A percentile compares a stretch with the other conserved stretches of the same genome.
Conservation (phyloP, 2,329 filamentous ascomycete genomes). For the Botrytis galanthina region DNA sequence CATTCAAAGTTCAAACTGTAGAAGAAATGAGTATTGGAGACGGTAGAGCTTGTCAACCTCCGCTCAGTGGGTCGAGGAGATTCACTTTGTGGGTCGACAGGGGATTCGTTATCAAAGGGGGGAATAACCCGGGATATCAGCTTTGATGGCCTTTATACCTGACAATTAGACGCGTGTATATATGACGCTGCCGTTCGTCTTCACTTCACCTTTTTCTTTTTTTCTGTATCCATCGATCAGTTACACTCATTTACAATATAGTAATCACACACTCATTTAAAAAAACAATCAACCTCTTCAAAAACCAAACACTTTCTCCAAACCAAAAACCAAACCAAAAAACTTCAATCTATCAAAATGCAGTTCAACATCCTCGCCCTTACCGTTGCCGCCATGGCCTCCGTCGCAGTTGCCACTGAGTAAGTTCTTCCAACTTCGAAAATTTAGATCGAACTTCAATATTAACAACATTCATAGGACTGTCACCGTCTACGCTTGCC, state of each 20-base stretch:
- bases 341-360: conserved; percentile 37
- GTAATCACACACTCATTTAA: conserved; percentile 25
- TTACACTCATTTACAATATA: conserved; percentile 36
- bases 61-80: conserved; percentile 8
- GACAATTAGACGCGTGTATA: conserved; percentile 18
- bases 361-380: conserved; percentile 37
- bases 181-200: conserved; percentile 10
- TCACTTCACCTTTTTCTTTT: conserved; percentile 19
- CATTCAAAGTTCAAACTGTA: background rate
- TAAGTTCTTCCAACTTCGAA: conserved; percentile 20
- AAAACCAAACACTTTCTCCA: conserved; percentile 18
- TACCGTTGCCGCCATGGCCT: conserved; percentile 35
- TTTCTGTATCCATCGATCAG: conserved; percentile 34
- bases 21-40: conserved; percentile 3
- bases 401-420: conserved; percentile 32
- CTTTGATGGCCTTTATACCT: background rate
- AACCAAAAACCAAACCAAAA: conserved; percentile 19
- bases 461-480: conserved; percentile 29
- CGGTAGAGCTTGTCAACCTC: conserved; percentile 4
- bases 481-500: conserved; percentile 36
- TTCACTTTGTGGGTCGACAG: conserved; percentile 15
- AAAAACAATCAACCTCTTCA: conserved; percentile 24
- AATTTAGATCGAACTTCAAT: background rate
- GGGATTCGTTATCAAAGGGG: conserved; percentile 14
- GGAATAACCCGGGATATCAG: background rate